phyloP scores from a whole-genome alignment of 1,284 basidiomycete genomes.

The Moniliophthora roreri region DNA sequence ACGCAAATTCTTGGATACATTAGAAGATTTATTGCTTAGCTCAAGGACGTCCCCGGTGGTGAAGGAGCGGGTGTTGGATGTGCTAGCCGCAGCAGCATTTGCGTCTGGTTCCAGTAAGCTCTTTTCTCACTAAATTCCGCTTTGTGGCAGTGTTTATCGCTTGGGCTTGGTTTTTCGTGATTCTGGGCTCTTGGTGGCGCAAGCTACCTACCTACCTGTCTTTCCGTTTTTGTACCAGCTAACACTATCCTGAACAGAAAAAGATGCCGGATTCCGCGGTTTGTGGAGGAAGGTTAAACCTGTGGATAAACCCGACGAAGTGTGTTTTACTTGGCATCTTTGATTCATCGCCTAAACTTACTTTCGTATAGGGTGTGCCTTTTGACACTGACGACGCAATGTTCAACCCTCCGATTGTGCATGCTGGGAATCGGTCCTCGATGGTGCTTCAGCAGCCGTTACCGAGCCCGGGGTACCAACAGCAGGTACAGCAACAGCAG shows the following conservation, averaged over 20 bases:
- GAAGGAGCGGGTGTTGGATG: constrained; percentile 66
- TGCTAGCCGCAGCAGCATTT: constrained; percentile 71
- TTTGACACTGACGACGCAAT: constrained; percentile 75
- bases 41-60: constrained; percentile 70
- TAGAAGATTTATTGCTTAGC: constrained; percentile 60
- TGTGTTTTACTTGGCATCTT: constrained; percentile 19
- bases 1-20: constrained; percentile 74
- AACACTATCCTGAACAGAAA: constrained; percentile 19
- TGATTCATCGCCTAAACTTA: not conserved
- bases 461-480: not conserved
- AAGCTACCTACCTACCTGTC: constrained; percentile 1
- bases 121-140: constrained; percentile 2
- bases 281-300: constrained; percentile 73
- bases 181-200: too few species aligned
- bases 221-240: constrained; percentile 10
- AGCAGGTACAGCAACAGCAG: too few species aligned
- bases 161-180: too few species aligned
- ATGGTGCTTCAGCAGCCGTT: not conserved
- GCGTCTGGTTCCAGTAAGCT: constrained; percentile 48
- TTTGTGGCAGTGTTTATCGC: too few species aligned
- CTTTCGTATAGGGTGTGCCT: constrained; percentile 50
- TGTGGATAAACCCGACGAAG: constrained; percentile 68
- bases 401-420: constrained; percentile 60
- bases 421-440: not conserved
- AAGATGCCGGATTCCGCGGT: constrained; percentile 54